These are phyloP conservation scores for Quercus ilex DNA, from an alignment of 306 rosid genomes.

Conservation along the genomic window DNA sequence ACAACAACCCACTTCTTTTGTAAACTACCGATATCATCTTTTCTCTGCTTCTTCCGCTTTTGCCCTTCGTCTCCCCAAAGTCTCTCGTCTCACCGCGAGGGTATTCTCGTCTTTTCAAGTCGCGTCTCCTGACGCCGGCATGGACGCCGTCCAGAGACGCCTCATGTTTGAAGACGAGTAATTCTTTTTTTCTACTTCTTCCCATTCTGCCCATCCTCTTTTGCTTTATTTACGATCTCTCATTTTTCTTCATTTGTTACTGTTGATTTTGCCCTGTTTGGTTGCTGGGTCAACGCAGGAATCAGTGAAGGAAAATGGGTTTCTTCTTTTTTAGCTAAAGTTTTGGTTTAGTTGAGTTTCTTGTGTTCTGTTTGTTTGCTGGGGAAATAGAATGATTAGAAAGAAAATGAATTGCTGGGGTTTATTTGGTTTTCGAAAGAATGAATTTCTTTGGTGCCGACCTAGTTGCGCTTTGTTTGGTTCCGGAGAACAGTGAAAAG, in stretches of 20 bases:
- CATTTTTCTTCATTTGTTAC: not conserved
- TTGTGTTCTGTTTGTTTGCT: not conserved
- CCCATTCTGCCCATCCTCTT: not conserved
- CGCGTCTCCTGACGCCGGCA: conserved; percentile 60
- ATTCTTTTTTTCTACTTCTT: not conserved
- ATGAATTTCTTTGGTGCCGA: not conserved
- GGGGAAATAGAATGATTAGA: not conserved
- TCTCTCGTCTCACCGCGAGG: conserved; percentile 8
- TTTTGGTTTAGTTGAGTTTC: not conserved
- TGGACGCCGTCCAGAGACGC: conserved; percentile 99
- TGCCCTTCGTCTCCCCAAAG: conserved; percentile 2
- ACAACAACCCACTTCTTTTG: too few species aligned
- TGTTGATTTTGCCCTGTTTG: not conserved
- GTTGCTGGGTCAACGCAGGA: not conserved
- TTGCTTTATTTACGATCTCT: not conserved
- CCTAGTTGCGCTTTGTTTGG: not conserved
- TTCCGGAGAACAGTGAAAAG: not conserved
- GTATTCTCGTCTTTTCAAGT: conserved; percentile 26
- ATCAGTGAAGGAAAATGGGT: not conserved
- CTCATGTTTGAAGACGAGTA: conserved; percentile 98
- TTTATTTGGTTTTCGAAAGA: not conserved
- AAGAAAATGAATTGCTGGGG: not conserved
- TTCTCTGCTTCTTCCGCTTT: not conserved
- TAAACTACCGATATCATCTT: too few species aligned
- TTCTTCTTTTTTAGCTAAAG: not conserved